These are phyloP conservation scores for Podospora pseudocomata DNA, from an alignment of 495 filamentous ascomycete genomes.

Conservation along the genomic window DNA sequence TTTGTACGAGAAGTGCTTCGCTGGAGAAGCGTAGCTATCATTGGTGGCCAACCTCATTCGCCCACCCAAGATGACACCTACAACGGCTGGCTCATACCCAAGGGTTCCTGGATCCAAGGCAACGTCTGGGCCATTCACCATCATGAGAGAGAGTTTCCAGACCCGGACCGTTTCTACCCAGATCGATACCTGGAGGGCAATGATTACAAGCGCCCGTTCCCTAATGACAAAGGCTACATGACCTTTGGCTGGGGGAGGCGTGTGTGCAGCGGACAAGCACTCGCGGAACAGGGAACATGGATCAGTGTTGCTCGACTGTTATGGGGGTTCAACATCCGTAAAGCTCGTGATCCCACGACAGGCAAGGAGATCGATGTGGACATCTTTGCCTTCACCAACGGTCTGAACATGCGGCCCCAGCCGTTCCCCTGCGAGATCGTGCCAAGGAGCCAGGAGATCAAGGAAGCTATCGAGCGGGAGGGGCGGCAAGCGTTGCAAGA, in stretches of 20 bases:
- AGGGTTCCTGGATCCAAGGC: slow-evolving; percentile 56
- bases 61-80: slow-evolving; percentile 58
- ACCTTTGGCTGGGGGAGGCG: slow-evolving; percentile 61
- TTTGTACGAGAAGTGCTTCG: slow-evolving; percentile 62
- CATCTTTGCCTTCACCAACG: slow-evolving; percentile 53
- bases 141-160: slow-evolving; percentile 59
- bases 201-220: slow-evolving; percentile 52
- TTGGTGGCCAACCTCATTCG: slow-evolving; percentile 61
- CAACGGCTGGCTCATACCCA: slow-evolving; percentile 51
- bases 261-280: slow-evolving; percentile 55
- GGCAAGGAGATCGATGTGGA: slow-evolving; percentile 52
- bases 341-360: slow-evolving; percentile 41
- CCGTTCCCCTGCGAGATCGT: slow-evolving; percentile 51
- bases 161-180: slow-evolving; percentile 56
- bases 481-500: slow-evolving; percentile 51
- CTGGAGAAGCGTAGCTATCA: slow-evolving; percentile 60
- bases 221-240: slow-evolving; percentile 59
- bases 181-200: slow-evolving; percentile 47
- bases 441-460: slow-evolving; percentile 48
- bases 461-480: slow-evolving; percentile 51
- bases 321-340: slow-evolving; percentile 54
- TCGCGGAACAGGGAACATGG: slow-evolving; percentile 58
- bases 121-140: slow-evolving; percentile 66
- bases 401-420: slow-evolving; percentile 54
- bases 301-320: slow-evolving; percentile 52